Evolutionary conservation across 2,329 filamentous ascomycete genomes (phyloP).

Genomic region (Fulvia fulva): DNA sequence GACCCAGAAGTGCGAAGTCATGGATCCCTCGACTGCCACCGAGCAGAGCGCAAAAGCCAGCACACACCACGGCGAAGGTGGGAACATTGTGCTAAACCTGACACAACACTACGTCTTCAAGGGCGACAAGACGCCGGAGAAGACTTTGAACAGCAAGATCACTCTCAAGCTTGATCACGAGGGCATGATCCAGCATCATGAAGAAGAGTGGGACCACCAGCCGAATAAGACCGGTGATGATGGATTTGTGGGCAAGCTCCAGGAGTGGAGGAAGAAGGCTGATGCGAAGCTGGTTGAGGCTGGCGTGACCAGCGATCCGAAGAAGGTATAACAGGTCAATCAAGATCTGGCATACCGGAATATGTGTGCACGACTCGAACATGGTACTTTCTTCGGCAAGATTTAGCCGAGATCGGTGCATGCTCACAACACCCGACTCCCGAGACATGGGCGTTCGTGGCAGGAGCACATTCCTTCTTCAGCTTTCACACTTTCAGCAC

Average conservation of each 20-base stretch:
- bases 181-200: conserved; percentile 26
- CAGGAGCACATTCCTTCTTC: neutral
- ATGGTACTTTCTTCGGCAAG: neutral
- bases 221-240: conserved; percentile 26
- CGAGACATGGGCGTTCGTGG: neutral
- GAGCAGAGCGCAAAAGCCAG: conserved; percentile 4
- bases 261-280: conserved; percentile 28
- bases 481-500: neutral
- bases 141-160: conserved; percentile 26
- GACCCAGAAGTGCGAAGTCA: conserved; percentile 20
- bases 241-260: conserved; percentile 28
- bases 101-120: conserved; percentile 31
- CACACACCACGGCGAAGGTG: conserved; percentile 12
- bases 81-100: conserved; percentile 22
- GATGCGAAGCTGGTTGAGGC: conserved; percentile 27
- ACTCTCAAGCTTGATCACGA: conserved; percentile 24
- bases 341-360: neutral
- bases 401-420: neutral
- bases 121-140: conserved; percentile 25
- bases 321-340: conserved; percentile 13
- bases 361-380: neutral
- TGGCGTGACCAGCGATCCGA: conserved; percentile 22
- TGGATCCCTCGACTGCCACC: conserved; percentile 15
- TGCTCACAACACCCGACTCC: neutral
- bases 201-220: conserved; percentile 30